Conservation (phyloP, 2,329 filamentous ascomycete species). For the Trichophyton equinum region DNA sequence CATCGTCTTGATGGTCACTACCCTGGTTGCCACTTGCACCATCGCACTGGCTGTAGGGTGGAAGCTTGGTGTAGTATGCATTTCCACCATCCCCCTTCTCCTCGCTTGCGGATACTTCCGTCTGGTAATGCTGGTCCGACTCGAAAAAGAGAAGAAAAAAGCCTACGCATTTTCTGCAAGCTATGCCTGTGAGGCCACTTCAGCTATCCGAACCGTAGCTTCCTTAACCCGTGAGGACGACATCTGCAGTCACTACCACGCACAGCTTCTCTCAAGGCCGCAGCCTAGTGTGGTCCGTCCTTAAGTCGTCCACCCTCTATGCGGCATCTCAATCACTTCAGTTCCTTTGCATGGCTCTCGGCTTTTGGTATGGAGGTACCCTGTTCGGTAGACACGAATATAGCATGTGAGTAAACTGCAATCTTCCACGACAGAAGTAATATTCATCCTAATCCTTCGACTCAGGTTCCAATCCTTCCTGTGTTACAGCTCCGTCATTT, state of each 20-base stretch:
- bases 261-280: conserved; percentile 8
- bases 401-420: conserved; percentile 31
- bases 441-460: not conserved
- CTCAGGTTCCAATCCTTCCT: conserved; percentile 70
- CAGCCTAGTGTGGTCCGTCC: conserved; percentile 40
- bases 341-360: conserved; percentile 72
- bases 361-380: conserved; percentile 83
- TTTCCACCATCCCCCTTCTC: conserved; percentile 62
- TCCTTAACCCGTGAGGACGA: conserved; percentile 76
- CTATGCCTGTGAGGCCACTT: conserved; percentile 84
- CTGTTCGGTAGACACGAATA: conserved; percentile 62
- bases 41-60: conserved; percentile 63
- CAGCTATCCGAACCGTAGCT: conserved; percentile 83
- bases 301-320: conserved; percentile 55
- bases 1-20: conserved; percentile 65
- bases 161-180: conserved; percentile 70
- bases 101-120: conserved; percentile 74
- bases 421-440: not conserved
- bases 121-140: conserved; percentile 70
- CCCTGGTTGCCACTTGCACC: conserved; percentile 58
- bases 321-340: conserved; percentile 71
- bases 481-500: conserved; percentile 75
- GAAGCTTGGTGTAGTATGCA: conserved; percentile 76
- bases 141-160: conserved; percentile 63
- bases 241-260: conserved; percentile 59